phyloP scores from a whole-genome alignment of 169 alveolate species.

The Plasmodium fragile region DNA sequence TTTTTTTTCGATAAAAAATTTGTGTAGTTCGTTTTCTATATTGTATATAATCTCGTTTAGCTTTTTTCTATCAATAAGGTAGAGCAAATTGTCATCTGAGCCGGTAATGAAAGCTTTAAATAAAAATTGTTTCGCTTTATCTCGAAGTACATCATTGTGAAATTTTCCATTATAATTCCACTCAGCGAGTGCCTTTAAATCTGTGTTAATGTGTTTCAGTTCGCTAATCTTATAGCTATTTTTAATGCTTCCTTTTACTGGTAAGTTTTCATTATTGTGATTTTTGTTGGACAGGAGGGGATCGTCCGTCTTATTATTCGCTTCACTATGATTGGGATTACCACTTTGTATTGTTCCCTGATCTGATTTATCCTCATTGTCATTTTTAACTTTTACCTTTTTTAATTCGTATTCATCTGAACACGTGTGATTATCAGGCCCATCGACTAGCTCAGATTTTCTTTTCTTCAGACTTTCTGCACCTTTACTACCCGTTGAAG shows the following conservation, averaged over 20 bases:
- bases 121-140: constrained; percentile 79
- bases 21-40: constrained; percentile 83
- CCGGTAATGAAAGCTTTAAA: constrained; percentile 78
- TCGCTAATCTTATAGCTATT: constrained; percentile 15
- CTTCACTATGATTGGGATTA: background rate
- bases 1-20: constrained; percentile 76
- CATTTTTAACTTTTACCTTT: constrained; percentile 67
- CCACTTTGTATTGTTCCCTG: background rate
- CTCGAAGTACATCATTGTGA: constrained; percentile 69
- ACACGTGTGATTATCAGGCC: background rate
- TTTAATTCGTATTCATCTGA: constrained; percentile 39
- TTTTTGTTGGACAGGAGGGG: background rate
- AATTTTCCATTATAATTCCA: constrained; percentile 68
- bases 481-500: constrained; percentile 29
- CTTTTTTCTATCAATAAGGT: constrained; percentile 77
- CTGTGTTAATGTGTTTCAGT: background rate
- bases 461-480: constrained; percentile 44
- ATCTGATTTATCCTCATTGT: constrained; percentile 20
- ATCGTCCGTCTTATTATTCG: background rate
- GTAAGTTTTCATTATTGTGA: background rate
- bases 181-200: constrained; percentile 12
- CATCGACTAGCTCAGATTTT: constrained; percentile 39
- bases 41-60: constrained; percentile 84
- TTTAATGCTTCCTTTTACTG: constrained; percentile 53
- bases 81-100: constrained; percentile 37